phyloP scores from a whole-genome alignment of 2,329 filamentous ascomycete genomes.

The Geosmithia putterillii region DNA sequence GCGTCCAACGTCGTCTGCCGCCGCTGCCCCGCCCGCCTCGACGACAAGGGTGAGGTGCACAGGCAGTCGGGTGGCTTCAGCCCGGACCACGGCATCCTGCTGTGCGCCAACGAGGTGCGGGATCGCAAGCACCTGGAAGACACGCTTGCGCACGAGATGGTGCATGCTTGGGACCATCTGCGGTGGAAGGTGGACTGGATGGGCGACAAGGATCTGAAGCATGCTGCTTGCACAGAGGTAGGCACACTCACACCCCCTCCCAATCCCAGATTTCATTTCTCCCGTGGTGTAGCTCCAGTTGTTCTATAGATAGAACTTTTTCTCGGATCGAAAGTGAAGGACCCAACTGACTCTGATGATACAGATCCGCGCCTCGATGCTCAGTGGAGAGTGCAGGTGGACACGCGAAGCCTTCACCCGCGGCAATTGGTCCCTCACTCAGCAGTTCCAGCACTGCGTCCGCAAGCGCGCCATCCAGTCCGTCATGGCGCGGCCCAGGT shows the following conservation, averaged over 20 bases:
- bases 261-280: background rate
- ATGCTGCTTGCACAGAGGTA: constrained; percentile 91
- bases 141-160: constrained; percentile 92
- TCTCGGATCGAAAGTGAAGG: too few relatives aligned
- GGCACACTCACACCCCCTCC: constrained; percentile 3
- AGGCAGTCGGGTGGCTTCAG: constrained; percentile 70
- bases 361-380: constrained; percentile 81
- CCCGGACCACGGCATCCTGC: constrained; percentile 72
- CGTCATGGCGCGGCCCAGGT: constrained; percentile 64
- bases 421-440: constrained; percentile 77
- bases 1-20: constrained; percentile 68
- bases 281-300: too few relatives aligned
- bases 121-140: constrained; percentile 79
- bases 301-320: too few relatives aligned
- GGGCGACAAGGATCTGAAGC: constrained; percentile 60
- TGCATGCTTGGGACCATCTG: constrained; percentile 90
- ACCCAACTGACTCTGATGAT: background rate
- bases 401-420: constrained; percentile 72
- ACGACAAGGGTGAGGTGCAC: constrained; percentile 47
- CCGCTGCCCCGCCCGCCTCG: constrained; percentile 54
- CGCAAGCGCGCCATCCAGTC: constrained; percentile 68
- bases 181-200: constrained; percentile 80
- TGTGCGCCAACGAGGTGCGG: constrained; percentile 86
- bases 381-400: constrained; percentile 92
- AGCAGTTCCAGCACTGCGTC: constrained; percentile 91